Conservation (phyloP, 768 basidiomycete species). For the Mycena chlorophos region DNA sequence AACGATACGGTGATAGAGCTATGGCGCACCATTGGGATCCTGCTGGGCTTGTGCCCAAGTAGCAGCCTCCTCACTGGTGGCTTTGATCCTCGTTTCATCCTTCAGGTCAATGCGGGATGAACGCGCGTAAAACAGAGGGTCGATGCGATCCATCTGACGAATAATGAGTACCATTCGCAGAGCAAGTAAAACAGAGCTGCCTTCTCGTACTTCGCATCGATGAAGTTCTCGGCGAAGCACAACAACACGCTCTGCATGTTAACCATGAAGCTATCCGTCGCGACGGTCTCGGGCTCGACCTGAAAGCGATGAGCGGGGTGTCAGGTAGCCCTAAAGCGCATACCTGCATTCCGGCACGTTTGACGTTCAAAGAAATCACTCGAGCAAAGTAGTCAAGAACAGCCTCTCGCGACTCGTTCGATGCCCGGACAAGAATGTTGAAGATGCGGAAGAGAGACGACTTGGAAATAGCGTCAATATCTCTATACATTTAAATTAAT, state of each 20-base stretch:
- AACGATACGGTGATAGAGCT: neutral
- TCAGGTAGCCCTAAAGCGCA: slow-evolving; percentile 10
- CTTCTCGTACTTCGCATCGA: slow-evolving; percentile 89
- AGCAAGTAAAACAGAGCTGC: slow-evolving; percentile 35
- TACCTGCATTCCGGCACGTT: slow-evolving; percentile 89
- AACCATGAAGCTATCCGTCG: slow-evolving; percentile 90
- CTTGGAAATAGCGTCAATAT: slow-evolving; percentile 23
- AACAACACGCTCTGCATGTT: slow-evolving; percentile 84
- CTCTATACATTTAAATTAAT: neutral
- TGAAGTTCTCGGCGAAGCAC: slow-evolving; percentile 89
- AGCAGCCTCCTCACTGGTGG: slow-evolving; percentile 82
- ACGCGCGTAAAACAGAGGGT: slow-evolving; percentile 75
- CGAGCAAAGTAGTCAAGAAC: slow-evolving; percentile 81
- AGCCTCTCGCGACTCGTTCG: slow-evolving; percentile 74
- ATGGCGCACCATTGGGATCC: slow-evolving; percentile 44
- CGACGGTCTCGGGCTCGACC: slow-evolving; percentile 84
- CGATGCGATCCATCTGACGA: slow-evolving; percentile 84
- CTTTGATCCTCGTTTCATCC: slow-evolving; percentile 94
- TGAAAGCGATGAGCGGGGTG: slow-evolving; percentile 27
- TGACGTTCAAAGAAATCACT: slow-evolving; percentile 73
- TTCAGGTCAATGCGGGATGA: slow-evolving; percentile 71
- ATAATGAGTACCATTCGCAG: neutral
- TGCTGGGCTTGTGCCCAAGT: slow-evolving; percentile 63
- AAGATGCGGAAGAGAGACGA: slow-evolving; percentile 82
- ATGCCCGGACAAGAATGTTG: slow-evolving; percentile 84